phyloP scores from a whole-genome alignment of 805 yeast species.

The Candida maltosa region DNA sequence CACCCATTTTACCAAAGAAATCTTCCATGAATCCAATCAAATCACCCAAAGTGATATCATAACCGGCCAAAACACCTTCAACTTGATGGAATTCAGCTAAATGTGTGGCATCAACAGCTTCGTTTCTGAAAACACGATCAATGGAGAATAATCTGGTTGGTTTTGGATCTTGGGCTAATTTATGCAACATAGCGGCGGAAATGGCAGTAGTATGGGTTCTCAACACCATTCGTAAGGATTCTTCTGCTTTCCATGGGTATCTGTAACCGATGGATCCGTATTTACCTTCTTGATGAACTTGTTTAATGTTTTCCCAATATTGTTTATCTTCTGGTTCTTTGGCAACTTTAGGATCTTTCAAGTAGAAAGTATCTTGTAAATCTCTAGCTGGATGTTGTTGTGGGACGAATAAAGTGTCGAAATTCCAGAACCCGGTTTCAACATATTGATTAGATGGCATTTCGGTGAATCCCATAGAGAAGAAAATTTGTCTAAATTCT shows the following conservation, averaged over 20 bases:
- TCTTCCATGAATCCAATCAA: conserved; percentile 97
- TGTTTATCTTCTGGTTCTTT: conserved; percentile 76
- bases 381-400: conserved; percentile 99
- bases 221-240: conserved; percentile 84
- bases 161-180: conserved; percentile 82
- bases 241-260: conserved; percentile 94
- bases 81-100: conserved; percentile 99
- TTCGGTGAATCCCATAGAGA: conserved; percentile 96
- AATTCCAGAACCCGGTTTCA: conserved; percentile 98
- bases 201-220: conserved; percentile 98
- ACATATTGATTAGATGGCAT: conserved; percentile 99
- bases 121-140: conserved; percentile 98
- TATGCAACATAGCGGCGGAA: conserved; percentile 81
- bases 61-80: conserved; percentile 98
- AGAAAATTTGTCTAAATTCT: conserved; percentile 96
- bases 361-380: conserved; percentile 95
- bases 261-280: conserved; percentile 97
- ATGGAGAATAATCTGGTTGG: conserved; percentile 92
- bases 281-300: conserved; percentile 86
- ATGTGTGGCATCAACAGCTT: conserved; percentile 99
- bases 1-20: conserved; percentile 97
- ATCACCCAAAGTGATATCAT: conserved; percentile 90
- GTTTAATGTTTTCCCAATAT: conserved; percentile 74
- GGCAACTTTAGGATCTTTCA: conserved; percentile 86
- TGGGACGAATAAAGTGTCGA: conserved; percentile 93